phyloP scores from a whole-genome alignment of 352 stramenopile genomes.

The Phytophthora uliginosa region DNA sequence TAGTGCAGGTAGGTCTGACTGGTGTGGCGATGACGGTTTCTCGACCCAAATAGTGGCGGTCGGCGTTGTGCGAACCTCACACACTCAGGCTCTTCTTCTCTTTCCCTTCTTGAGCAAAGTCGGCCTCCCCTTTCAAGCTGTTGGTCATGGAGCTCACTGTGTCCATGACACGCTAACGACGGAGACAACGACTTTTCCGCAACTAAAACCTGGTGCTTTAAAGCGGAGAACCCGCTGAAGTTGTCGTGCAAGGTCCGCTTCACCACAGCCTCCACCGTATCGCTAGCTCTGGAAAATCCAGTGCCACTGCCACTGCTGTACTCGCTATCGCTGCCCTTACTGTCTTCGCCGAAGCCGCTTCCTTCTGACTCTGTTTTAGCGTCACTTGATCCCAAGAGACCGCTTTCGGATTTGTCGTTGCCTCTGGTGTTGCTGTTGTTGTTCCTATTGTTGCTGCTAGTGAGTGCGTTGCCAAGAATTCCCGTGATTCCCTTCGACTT shows the following conservation, averaged over 20 bases:
- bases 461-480: not conserved
- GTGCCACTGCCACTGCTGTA: not conserved
- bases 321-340: not conserved
- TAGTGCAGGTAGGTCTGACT: too few relatives aligned
- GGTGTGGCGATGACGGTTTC: too few relatives aligned
- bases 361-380: conserved; percentile 18
- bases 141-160: conserved; percentile 18
- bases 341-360: conserved; percentile 21
- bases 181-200: conserved; percentile 25
- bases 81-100: conserved; percentile 20
- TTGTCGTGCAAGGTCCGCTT: conserved; percentile 20
- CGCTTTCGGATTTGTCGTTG: not conserved
- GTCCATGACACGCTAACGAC: conserved; percentile 23
- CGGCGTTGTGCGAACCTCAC: not conserved
- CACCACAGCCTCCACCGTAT: conserved; percentile 31
- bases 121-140: conserved; percentile 21
- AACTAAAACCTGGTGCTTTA: conserved; percentile 27
- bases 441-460: not conserved
- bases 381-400: not conserved
- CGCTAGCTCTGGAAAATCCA: not conserved
- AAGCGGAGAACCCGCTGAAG: conserved; percentile 29
- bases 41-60: too few relatives aligned
- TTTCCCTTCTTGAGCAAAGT: conserved; percentile 1
- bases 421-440: not conserved
- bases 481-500: not conserved